Base-by-base conservation (phyloP, 2,329 filamentous ascomycete species). In the Lachnellula suecica region DNA sequence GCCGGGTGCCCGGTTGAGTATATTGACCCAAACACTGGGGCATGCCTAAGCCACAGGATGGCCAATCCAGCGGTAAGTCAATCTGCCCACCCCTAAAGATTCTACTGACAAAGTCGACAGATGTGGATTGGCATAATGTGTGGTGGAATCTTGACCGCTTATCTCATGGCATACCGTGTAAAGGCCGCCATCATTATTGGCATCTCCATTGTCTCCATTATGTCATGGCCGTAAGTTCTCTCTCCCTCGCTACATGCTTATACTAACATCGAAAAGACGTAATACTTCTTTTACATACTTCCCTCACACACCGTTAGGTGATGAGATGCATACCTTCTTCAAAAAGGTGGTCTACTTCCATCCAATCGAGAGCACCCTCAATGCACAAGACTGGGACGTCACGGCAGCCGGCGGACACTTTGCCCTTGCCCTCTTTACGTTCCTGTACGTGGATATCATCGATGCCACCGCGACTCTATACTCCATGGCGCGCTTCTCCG, bases 121-220 rank as follows among this genome's bases (percentile, higher is more conserved):
- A 74, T 95, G 78, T 96, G 91, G 91, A 82, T 95, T 49, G 91
- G 89, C 10, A 87, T 96, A 58, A 85, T 91, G 66, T 83, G 86
- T 49, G 89, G 91, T 13, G 89, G 90, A 29, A 76, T 96, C 42
- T 70, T 95, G 34, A 93, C 90, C 0, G 84, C 88, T 4, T 81
- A 93, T 59, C 82, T 96, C 70, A 91, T 91, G 87, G 81, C 87
- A 17, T 91, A 87, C 68, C 82, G 85, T 35, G 77, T 90, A 71
- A 90, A 89, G 66, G 85, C 86, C 49, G 85, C 87, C 44, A 88
- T 91, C 56, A 81, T 91, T 49, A 81, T 87, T 22, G 88, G 88
- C 2, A 90, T 91, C 49, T 73, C 82, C 9, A 72, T 90, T 6
- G 86, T 90, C 4, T 88, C 86, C 4, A 78, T 91, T 58, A 74